Conservation (phyloP, 2,329 filamentous ascomycete genomes). For the Arthrinium phaeospermum region DNA sequence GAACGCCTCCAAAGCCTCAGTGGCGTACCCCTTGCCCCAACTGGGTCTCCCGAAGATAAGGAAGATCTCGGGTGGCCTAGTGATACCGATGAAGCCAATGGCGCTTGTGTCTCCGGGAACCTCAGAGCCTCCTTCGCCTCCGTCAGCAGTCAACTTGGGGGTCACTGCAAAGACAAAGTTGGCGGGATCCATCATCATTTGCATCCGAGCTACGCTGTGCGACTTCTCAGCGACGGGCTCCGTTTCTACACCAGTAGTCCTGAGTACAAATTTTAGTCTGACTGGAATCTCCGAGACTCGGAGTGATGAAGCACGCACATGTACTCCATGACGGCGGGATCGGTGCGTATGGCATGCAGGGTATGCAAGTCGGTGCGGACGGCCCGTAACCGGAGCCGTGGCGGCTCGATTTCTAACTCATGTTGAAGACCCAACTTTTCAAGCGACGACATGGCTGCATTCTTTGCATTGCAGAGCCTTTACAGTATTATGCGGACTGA, state of each 20-base stretch:
- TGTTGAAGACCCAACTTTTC: background rate
- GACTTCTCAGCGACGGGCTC: slow-evolving; percentile 3
- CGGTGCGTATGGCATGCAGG: slow-evolving; percentile 1
- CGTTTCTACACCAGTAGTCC: slow-evolving; percentile 1
- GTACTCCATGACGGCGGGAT: slow-evolving; percentile 14
- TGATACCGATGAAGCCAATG: slow-evolving; percentile 17
- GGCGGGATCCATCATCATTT: background rate
- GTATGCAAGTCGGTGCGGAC: slow-evolving; percentile 49
- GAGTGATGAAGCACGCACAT: background rate
- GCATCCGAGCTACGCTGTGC: background rate
- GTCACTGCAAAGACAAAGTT: background rate
- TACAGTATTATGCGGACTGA: background rate
- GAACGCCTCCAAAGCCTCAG: slow-evolving; percentile 13
- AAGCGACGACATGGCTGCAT: background rate
- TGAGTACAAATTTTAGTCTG: background rate
- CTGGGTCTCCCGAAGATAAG: background rate
- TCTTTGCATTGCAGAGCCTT: background rate
- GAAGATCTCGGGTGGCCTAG: background rate
- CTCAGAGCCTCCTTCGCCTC: background rate
- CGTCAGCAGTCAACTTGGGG: background rate
- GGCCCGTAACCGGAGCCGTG: slow-evolving; percentile 37
- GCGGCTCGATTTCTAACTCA: background rate
- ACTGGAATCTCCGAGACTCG: accelerated
- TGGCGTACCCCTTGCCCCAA: slow-evolving; percentile 19
- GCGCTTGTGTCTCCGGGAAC: background rate